Evolutionary conservation across 352 stramenopile genomes (phyloP), one percentile per base, ranked within the genome.

Genomic region (Aphanomyces euteiches): DNA sequence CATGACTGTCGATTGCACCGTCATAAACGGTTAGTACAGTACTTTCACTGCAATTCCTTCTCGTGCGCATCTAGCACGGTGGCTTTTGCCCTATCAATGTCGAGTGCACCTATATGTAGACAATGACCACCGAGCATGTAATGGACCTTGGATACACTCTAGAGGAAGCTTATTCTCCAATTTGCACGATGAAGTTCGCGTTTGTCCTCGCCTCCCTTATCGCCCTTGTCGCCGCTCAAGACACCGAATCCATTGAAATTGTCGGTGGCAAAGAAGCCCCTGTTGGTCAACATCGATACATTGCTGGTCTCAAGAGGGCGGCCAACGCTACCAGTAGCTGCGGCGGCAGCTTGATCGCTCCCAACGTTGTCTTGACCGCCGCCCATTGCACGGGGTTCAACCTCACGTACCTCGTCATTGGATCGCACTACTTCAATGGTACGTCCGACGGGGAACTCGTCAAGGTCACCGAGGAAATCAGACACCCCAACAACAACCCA

Each of bases 331-430:
- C 66, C 45, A 72, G 74, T 58, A 84, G 85, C 59, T 92, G 84
- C 63, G 81, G 81, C 38, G 84, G 79, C 28, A 85, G 78, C 34
- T 81, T 91, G 61, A 88, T 91, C 69, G 82, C 81, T 7, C 77
- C 82, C 21, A 87, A 73, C 38, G 80, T 87, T 48, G 75, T 91
- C 21, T 76, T 91, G 53, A 90, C 81, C 13, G 84, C 82, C 2
- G 81, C 82, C 0, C 81, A 91, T 67, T 92, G 81, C 2, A 50
- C 43, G 0, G 60, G 63, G n/a, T n/a, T n/a, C 15, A 54, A 74
- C n/a, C 50, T 58, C 15, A 3, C 50, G 50, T 85, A 84, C 77
- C 78, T 80, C 1, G 79, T 79, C 0, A 72, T 87, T 7, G 79
- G 81, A 21, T 79, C 79, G n/a, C 79, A 87, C 73, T 85, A 82